phyloP scores from a whole-genome alignment of 1,284 basidiomycete species.

The Termitomyces sp. region DNA sequence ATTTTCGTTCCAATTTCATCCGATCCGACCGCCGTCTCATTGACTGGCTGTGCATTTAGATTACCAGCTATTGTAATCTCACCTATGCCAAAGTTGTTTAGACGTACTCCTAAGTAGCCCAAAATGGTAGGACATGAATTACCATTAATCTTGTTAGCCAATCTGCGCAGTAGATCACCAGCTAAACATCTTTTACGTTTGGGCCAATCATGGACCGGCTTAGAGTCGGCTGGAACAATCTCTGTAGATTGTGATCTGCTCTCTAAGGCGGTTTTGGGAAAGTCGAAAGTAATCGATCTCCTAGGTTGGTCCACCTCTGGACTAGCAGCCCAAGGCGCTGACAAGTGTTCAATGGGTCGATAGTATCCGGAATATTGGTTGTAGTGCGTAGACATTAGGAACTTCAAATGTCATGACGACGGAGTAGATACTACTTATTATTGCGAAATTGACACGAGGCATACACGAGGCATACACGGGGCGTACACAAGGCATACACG shows the following conservation, averaged over 20 bases:
- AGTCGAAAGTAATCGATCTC: slow-evolving; percentile 2
- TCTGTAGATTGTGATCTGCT: background rate
- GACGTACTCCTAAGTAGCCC: background rate
- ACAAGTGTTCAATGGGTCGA: slow-evolving; percentile 21
- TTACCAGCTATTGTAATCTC: background rate
- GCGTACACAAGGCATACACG: slow-evolving; percentile 2
- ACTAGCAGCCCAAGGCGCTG: slow-evolving; percentile 22
- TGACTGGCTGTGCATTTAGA: background rate
- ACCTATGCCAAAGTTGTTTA: background rate
- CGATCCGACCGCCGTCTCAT: background rate
- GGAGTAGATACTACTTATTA: background rate
- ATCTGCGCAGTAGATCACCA: slow-evolving; percentile 1
- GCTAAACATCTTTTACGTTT: background rate
- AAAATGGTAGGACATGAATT: background rate
- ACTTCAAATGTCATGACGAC: background rate
- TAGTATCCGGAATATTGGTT: slow-evolving; percentile 21
- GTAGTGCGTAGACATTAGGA: background rate
- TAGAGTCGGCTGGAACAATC: background rate
- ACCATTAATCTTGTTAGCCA: slow-evolving; percentile 11
- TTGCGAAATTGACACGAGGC: background rate
- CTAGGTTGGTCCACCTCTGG: slow-evolving; percentile 15
- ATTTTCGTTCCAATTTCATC: slow-evolving; percentile 12
- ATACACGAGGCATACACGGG: background rate
- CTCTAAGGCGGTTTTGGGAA: background rate
- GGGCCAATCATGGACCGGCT: background rate